A percentile compares a stretch with the other conserved stretches of the same genome.
Conservation (phyloP, 257 asterid species). For the Salvia splendens region DNA sequence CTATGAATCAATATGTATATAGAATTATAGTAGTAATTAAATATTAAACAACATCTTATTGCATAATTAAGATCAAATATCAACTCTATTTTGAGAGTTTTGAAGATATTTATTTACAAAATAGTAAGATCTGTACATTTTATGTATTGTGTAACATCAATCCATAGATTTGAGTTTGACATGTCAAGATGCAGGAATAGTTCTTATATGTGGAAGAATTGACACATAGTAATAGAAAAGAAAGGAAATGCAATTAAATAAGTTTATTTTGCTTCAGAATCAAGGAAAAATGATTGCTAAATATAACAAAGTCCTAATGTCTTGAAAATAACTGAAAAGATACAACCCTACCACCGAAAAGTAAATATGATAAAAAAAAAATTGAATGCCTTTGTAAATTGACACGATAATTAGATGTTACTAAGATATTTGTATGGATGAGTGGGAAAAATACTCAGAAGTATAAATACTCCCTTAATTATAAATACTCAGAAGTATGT, state of each 20-base stretch:
- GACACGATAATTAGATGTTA: too few relatives aligned
- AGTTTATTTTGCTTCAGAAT: slow-evolving; percentile 14
- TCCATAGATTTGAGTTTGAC: not conserved
- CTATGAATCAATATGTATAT: too few relatives aligned
- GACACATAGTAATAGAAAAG: not conserved
- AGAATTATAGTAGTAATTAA: too few relatives aligned
- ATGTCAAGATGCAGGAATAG: not conserved
- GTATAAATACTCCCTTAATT: too few relatives aligned
- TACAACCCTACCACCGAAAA: not conserved
- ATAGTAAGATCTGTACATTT: not conserved
- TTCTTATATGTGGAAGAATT: not conserved
- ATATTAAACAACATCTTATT: too few relatives aligned
- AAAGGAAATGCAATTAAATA: not conserved
- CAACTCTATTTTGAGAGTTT: too few relatives aligned
- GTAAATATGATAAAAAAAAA: not conserved
- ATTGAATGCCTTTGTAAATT: too few relatives aligned
- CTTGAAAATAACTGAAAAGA: not conserved
- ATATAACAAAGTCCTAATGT: not conserved
- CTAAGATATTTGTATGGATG: too few relatives aligned
- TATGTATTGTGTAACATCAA: not conserved
- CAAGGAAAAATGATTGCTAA: not conserved
- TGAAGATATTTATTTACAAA: not conserved
- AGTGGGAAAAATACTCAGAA: too few relatives aligned
- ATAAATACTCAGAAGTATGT: too few relatives aligned
- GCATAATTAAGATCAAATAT: too few relatives aligned